Evolutionary conservation across 2,329 filamentous ascomycete genomes (phyloP).

Genomic region (Endothia cerciana): DNA sequence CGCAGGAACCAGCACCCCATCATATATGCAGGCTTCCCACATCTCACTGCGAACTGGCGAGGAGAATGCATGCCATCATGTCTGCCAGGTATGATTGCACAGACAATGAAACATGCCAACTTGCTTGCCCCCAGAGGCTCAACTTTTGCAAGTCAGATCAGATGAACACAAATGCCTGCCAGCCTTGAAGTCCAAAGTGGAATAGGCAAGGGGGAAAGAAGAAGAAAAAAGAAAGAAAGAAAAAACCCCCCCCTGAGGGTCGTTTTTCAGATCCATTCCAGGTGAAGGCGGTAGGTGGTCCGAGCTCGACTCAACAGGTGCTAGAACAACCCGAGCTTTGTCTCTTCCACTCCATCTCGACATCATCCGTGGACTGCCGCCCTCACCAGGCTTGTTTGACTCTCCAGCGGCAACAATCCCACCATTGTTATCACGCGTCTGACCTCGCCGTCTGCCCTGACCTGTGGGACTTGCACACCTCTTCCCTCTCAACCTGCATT

Average conservation of each 20-base stretch:
- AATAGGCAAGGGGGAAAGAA: neutral
- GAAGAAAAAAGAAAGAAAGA: no score
- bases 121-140: neutral
- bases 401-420: neutral
- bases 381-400: constrained; percentile 8
- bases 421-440: constrained; percentile 14
- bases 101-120: neutral
- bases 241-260: no score
- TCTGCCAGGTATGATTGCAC: neutral
- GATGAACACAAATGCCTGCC: neutral
- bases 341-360: neutral
- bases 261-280: neutral
- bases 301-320: neutral
- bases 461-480: constrained; percentile 7
- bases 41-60: neutral
- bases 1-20: neutral
- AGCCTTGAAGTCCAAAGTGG: neutral
- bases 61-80: neutral
- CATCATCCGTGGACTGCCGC: neutral
- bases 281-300: neutral
- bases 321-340: neutral
- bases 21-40: neutral
- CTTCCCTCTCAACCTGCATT: neutral
- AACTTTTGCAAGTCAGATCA: neutral
- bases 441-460: constrained; percentile 15